Evolutionary conservation across 345 rosid genomes (phyloP), one percentile per base, ranked within the genome.

Genomic region (Orychophragmus violaceus): DNA sequence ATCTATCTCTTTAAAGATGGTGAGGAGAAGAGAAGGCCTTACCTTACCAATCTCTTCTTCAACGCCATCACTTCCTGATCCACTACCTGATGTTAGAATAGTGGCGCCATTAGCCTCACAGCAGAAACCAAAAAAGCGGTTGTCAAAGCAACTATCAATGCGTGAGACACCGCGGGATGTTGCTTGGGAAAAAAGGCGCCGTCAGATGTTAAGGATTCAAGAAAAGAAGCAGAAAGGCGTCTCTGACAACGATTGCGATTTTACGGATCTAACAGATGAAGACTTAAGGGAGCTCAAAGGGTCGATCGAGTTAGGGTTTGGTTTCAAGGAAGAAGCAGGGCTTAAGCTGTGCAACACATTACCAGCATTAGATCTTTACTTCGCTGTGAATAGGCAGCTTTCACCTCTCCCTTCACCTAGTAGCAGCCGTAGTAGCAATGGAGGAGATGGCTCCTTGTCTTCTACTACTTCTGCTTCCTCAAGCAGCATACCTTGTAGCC

Each of bases 281-380:
- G 99, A 94, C 54, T 59, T 91, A 72, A 69, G 81, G 24, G 97
- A 94, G 71, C 87, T 95, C 2, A 95, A 87, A 74, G 99, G 96
- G 8, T 88, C 93, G 32, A 91, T 94, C 23, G 99, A 94, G 74
- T 90, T 94, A 18, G 99, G 99, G 7, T 94, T 94, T 59, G 99
- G 96, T 44, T 90, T 94, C 71, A 85, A 81, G 6, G 99, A 94
- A 41, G 95, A 89, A 78, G 84, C 80, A 12, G 99, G 93, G 5
- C 91, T 84, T 41, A 73, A 74, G 13, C 25, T 91, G 10, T 81
- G 89, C 69, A 84, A 79, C 54, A 90, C 97, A 3, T 77, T 94
- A 74, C 97, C 97, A 9, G 97, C 97, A 16, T 78, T 94, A 59
- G 97, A 88, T 74, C 82, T 90, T 50, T 90, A 91, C 65, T 94